These are phyloP conservation scores for Cercospora zeina DNA, from an alignment of 2,329 filamentous ascomycete species.

Conservation along the genomic window DNA sequence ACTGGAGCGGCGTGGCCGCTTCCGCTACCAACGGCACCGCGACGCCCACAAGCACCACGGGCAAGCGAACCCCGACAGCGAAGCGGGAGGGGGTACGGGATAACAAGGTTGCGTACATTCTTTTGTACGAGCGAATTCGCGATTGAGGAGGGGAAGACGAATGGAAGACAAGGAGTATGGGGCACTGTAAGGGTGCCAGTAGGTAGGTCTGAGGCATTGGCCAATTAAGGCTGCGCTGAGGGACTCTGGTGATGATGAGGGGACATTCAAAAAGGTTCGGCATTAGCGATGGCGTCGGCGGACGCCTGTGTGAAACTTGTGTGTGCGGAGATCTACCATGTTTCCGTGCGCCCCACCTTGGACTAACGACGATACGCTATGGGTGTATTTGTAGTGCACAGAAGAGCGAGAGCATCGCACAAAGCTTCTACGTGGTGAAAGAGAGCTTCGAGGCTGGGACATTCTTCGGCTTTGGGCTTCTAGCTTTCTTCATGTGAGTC, in stretches of 20 bases:
- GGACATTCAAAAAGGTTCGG: slow-evolving; percentile 12
- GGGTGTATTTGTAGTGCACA: slow-evolving; percentile 24
- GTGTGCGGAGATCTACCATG: neutral
- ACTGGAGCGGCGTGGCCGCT: slow-evolving; percentile 60
- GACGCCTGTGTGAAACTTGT: slow-evolving; percentile 13
- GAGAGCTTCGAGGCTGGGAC: neutral
- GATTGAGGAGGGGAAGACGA: slow-evolving; percentile 10
- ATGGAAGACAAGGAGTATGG: neutral
- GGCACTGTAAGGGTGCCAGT: neutral
- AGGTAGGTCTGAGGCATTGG: neutral
- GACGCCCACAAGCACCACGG: slow-evolving; percentile 53
- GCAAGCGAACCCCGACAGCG: slow-evolving; percentile 56
- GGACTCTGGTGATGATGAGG: neutral
- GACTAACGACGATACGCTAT: slow-evolving; percentile 21
- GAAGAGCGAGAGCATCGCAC: slow-evolving; percentile 4
- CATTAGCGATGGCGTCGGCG: slow-evolving; percentile 18
- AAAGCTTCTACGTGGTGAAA: neutral
- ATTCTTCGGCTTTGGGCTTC: neutral
- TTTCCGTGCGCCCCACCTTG: slow-evolving; percentile 3
- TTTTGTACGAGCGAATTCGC: slow-evolving; percentile 73
- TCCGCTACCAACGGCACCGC: slow-evolving; percentile 57
- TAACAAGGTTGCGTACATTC: slow-evolving; percentile 93
- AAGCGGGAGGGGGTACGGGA: slow-evolving; percentile 64
- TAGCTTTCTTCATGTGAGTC: neutral
- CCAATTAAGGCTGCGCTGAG: neutral